A percentile compares a stretch with the other conserved stretches of the same genome.
Conservation (phyloP, 306 rosid genomes). For the Prosopis cineraria region DNA sequence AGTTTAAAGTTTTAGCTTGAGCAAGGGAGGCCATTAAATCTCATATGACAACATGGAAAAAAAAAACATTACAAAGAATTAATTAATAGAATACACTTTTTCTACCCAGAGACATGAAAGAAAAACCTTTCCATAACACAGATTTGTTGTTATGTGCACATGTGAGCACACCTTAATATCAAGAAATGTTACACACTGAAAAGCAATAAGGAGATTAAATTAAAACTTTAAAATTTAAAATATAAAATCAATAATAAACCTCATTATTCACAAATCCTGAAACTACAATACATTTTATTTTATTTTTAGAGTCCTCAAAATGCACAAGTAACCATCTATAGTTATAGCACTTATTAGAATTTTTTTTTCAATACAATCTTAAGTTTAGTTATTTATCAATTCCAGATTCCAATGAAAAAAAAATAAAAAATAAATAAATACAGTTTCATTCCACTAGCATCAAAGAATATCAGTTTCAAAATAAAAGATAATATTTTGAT, state of each 20-base stretch:
- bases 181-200: neutral
- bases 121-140: neutral
- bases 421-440: too few species aligned
- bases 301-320: neutral
- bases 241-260: neutral
- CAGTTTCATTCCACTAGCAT: neutral
- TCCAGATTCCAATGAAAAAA: neutral
- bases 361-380: too few species aligned
- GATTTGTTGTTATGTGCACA: neutral
- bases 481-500: neutral
- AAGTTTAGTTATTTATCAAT: neutral
- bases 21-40: neutral
- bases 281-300: neutral
- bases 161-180: neutral
- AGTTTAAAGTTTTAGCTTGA: neutral
- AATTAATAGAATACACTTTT: constrained; percentile 6
- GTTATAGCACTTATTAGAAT: neutral
- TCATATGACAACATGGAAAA: neutral
- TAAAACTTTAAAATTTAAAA: neutral
- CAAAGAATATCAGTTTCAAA: neutral
- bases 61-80: neutral
- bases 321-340: too few species aligned
- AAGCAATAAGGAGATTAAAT: neutral
- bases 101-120: neutral
- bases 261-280: neutral